A percentile compares a stretch with the other conserved stretches of the same genome.
These are phyloP conservation scores for Magnolia kwangsiensis DNA, from an alignment of 164 flowering plant genomes.

Conservation along the genomic window DNA sequence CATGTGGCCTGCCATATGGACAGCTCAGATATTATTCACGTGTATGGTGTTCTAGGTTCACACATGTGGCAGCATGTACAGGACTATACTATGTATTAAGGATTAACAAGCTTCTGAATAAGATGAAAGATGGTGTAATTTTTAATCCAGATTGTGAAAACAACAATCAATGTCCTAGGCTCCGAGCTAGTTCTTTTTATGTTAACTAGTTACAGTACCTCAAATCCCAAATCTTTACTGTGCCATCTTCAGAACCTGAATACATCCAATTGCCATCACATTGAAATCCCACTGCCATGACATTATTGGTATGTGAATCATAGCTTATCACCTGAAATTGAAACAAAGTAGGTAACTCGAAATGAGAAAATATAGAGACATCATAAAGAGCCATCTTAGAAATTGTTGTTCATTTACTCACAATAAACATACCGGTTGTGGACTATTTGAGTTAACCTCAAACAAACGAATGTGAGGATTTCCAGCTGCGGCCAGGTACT, in stretches of 20 bases:
- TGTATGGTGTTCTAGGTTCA: too few relatives aligned
- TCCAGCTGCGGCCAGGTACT: constrained; percentile 85
- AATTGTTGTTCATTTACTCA: too few relatives aligned
- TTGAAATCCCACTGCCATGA: constrained; percentile 97
- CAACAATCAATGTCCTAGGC: background rate
- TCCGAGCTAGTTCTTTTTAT: background rate
- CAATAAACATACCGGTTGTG: constrained; percentile 65
- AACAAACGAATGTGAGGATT: constrained; percentile 96
- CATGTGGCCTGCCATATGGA: too few relatives aligned
- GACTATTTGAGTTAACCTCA: constrained; percentile 77
- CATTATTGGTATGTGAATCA: constrained; percentile 95
- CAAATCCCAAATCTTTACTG: constrained; percentile 96
- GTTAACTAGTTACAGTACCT: constrained; percentile 40
- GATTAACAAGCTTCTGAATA: too few relatives aligned
- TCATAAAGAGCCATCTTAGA: background rate
- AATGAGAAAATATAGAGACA: background rate
- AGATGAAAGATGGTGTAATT: too few relatives aligned
- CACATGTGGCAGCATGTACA: too few relatives aligned
- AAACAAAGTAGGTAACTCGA: background rate
- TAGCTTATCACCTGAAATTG: constrained; percentile 71
- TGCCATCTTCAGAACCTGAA: constrained; percentile 99
- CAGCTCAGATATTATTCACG: too few relatives aligned
- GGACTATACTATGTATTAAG: too few relatives aligned
- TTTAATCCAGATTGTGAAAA: too few relatives aligned
- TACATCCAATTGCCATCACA: constrained; percentile 99